A percentile compares a stretch with the other conserved stretches of the same genome.
Conservation (phyloP, 495 filamentous ascomycete species). For the Terfezia claveryi region DNA sequence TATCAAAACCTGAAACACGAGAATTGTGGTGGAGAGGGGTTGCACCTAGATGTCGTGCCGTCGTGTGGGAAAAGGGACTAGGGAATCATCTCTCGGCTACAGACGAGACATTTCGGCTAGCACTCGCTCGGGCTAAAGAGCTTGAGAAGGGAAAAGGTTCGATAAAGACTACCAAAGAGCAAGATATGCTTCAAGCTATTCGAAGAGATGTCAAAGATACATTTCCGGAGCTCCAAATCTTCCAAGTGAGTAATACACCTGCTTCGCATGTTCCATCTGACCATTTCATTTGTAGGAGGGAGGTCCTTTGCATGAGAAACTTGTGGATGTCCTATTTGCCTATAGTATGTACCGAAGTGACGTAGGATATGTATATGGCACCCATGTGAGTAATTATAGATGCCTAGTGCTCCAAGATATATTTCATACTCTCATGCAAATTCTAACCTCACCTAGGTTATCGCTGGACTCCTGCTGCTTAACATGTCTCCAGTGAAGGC, state of each 20-base stretch:
- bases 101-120: conserved; percentile 53
- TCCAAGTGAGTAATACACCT: conserved; percentile 26
- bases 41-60: conserved; percentile 52
- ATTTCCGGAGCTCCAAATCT: conserved; percentile 30
- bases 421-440: not conserved
- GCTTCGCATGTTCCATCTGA: no score
- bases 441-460: conserved; percentile 28
- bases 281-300: conserved; percentile 5
- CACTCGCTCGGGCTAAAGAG: conserved; percentile 50
- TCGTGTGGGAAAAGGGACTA: conserved; percentile 68
- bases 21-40: conserved; percentile 92
- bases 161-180: conserved; percentile 27
- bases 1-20: conserved; percentile 50
- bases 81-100: conserved; percentile 72
- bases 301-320: conserved; percentile 49
- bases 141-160: conserved; percentile 29
- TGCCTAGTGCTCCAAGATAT: no score
- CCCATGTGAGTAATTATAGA: conserved; percentile 37
- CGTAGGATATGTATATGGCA: conserved; percentile 72
- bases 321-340: conserved; percentile 65
- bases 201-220: conserved; percentile 34
- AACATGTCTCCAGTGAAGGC: conserved; percentile 45
- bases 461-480: conserved; percentile 73
- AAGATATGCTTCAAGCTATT: conserved; percentile 48
- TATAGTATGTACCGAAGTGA: conserved; percentile 89